Base-by-base conservation (phyloP, 352 stramenopile genomes). In the Phytophthora hibernalis region DNA sequence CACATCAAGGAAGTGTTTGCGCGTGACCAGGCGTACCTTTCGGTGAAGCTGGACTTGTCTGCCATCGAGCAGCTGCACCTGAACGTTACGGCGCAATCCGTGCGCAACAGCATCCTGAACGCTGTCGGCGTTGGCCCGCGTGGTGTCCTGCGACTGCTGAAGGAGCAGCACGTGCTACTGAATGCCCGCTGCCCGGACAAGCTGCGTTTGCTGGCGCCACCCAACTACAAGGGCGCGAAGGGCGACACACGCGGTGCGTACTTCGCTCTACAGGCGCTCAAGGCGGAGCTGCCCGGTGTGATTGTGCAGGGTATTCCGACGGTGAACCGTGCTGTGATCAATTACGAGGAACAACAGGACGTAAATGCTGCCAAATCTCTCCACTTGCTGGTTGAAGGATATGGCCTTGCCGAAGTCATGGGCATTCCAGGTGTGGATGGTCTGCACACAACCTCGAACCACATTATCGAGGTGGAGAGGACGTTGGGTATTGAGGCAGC, bases 1-100 rank as follows among this genome's bases (percentile, higher is more conserved):
- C 98, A 98, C 75, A 99, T 99, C 56, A 99, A 99, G 71, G 97
- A 99, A 70, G 97, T 99, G 6, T 99, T 98, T 79, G 90, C 89
- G 11, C 80, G 88, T 11, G 87, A 97, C 45, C 81, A 90, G 31
- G 97, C 95, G 35, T 99, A 99, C 64, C 82, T 99, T 28, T 98
- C 95, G 11, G 93, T 99, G 28, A 96, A 99, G 67, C 85, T 99
- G 15, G 97, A 99, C 77, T 95, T 98, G 77, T 77, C 93, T 15
- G 92, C 96, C 24, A 99, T 99, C 61, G 83, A 97, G 35, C 93
- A 98, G 63, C 73, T 99, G 15, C 98, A 99, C 69, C 72, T 99
- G 3, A 97, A 98, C 54, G 96, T 99, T 60, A 96, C 92, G 45
- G 91, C 93, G 0, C 78, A 85, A 8, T 95, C 92, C 51, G 96